These are phyloP conservation scores for Fistulina hepatica DNA, from an alignment of 1,284 basidiomycete species.

Conservation along the genomic window DNA sequence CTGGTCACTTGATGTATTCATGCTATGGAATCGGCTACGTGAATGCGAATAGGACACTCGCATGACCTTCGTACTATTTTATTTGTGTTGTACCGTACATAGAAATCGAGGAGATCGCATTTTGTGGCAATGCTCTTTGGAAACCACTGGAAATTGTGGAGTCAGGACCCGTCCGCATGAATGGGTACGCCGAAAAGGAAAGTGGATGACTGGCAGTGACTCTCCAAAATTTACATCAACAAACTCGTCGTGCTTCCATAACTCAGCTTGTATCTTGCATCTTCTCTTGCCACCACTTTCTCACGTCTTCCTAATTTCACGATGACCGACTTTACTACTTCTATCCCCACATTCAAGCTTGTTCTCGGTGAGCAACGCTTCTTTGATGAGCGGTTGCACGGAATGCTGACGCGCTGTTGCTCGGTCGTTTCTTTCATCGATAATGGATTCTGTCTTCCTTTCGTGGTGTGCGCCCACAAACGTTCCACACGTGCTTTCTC, in stretches of 20 bases:
- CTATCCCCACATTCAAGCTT: slow-evolving; percentile 85
- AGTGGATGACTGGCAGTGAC: no score
- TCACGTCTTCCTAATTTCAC: no score
- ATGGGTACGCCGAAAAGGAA: no score
- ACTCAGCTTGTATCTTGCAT: no score
- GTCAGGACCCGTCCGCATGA: no score
- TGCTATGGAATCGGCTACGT: slow-evolving; percentile 73
- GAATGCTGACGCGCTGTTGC: slow-evolving; percentile 23
- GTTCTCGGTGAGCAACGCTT: slow-evolving; percentile 69
- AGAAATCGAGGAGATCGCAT: no score
- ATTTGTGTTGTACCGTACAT: no score
- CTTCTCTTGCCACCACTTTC: no score
- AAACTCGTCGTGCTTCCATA: no score
- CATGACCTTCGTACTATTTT: slow-evolving; percentile 27
- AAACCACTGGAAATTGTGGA: no score
- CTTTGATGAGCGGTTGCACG: slow-evolving; percentile 4
- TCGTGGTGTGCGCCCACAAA: slow-evolving; percentile 21
- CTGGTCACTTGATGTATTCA: slow-evolving; percentile 54
- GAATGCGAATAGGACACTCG: slow-evolving; percentile 64
- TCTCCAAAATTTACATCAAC: no score
- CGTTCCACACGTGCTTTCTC: slow-evolving; percentile 9
- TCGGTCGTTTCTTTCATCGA: slow-evolving; percentile 25
- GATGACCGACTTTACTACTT: slow-evolving; percentile 1
- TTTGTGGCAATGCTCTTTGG: no score
- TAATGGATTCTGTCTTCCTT: slow-evolving; percentile 14